Conservation (phyloP, 306 rosid genomes). For the Vachellia collinsii region DNA sequence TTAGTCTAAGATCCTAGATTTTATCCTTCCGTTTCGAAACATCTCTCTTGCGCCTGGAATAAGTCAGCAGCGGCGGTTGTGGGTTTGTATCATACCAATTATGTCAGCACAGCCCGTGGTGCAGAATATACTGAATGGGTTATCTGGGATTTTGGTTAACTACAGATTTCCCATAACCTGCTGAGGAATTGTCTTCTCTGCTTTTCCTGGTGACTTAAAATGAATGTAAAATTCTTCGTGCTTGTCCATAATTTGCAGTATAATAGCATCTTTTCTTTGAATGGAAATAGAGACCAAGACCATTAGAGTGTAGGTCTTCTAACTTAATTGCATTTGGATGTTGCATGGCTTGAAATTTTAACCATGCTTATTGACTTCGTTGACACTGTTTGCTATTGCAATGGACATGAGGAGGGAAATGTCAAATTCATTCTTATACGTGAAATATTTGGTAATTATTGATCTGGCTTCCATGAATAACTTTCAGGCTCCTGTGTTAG, state of each 20-base stretch:
- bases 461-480: slow-evolving; percentile 29
- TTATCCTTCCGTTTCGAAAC: no score
- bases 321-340: not conserved
- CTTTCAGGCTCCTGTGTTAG: slow-evolving; percentile 85
- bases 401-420: not conserved
- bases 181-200: slow-evolving; percentile 9
- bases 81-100: no score
- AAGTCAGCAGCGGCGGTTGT: no score
- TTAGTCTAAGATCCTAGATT: no score
- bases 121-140: not conserved
- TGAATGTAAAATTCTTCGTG: not conserved
- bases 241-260: not conserved
- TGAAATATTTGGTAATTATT: slow-evolving; percentile 26
- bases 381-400: not conserved
- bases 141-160: not conserved
- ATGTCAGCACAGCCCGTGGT: not conserved
- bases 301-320: not conserved
- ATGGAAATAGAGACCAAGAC: slow-evolving; percentile 7
- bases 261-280: not conserved
- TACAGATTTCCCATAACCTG: not conserved
- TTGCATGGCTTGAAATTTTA: not conserved
- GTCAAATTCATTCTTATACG: not conserved
- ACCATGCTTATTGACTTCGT: not conserved
- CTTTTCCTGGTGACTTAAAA: slow-evolving; percentile 3
- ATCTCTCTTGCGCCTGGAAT: no score